A percentile compares a stretch with the other conserved stretches of the same genome.
These are phyloP conservation scores for Blastobotrys proliferans DNA, from an alignment of 1,139 yeast genomes.

Conservation along the genomic window DNA sequence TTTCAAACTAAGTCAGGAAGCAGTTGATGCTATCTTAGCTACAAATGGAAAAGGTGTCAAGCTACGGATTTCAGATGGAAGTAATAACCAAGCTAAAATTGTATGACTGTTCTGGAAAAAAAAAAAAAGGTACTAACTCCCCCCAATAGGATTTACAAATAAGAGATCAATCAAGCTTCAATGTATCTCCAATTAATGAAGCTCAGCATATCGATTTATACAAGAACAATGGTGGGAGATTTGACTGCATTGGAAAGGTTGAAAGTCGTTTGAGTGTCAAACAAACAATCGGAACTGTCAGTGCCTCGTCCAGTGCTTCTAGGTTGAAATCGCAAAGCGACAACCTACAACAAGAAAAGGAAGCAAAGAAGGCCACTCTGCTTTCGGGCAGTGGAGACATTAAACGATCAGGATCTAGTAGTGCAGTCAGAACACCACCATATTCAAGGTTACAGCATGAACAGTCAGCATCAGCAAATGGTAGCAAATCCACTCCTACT, in stretches of 20 bases:
- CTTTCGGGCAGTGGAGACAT: background rate
- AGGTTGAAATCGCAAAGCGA: constrained; percentile 23
- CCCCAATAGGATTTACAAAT: constrained; percentile 11
- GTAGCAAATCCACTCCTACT: constrained; percentile 12
- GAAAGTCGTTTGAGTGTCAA: constrained; percentile 24
- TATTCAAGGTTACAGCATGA: background rate
- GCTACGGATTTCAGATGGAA: constrained; percentile 17
- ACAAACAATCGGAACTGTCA: constrained; percentile 17
- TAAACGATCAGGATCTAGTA: background rate
- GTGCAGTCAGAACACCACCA: background rate
- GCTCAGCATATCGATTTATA: constrained; percentile 20
- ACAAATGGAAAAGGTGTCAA: constrained; percentile 17
- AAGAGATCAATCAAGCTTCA: constrained; percentile 17
- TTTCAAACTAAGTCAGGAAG: constrained; percentile 30
- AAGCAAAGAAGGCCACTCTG: constrained; percentile 25
- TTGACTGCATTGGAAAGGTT: constrained; percentile 23
- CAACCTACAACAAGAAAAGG: constrained; percentile 21
- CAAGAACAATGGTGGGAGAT: constrained; percentile 10
- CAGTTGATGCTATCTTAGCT: constrained; percentile 22
- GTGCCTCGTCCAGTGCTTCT: constrained; percentile 17
- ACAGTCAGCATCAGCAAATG: background rate
- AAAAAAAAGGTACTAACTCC: too few relatives aligned
- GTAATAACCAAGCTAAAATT: too few relatives aligned
- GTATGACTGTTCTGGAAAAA: too few relatives aligned
- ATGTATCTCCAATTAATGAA: constrained; percentile 20